phyloP scores from a whole-genome alignment of 352 stramenopile genomes.

The Phytophthora podocarpi region DNA sequence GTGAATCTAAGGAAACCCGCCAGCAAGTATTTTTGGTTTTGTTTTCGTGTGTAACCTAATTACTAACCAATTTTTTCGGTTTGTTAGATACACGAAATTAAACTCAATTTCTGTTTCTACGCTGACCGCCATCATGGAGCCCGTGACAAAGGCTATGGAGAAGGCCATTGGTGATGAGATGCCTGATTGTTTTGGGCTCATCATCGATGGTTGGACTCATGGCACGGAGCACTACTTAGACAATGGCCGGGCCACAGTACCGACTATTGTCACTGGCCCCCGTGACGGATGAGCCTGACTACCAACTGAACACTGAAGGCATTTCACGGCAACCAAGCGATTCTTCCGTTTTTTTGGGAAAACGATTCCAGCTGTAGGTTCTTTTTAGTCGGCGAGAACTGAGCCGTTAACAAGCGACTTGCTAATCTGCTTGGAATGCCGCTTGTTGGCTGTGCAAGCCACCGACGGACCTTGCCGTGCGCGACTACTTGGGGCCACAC shows the following conservation, averaged over 20 bases:
- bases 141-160: neutral
- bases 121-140: neutral
- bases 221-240: slow-evolving; percentile 10
- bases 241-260: no score
- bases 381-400: slow-evolving; percentile 11
- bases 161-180: neutral
- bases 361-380: neutral
- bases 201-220: no score
- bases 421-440: neutral
- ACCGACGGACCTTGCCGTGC: slow-evolving; percentile 2
- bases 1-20: slow-evolving; percentile 7
- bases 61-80: neutral
- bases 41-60: neutral
- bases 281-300: slow-evolving; percentile 4
- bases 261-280: neutral
- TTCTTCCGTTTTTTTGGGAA: neutral
- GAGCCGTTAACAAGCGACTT: slow-evolving; percentile 7
- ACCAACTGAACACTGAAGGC: neutral
- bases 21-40: slow-evolving; percentile 8
- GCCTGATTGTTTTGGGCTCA: no score
- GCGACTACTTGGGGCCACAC: neutral
- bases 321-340: neutral
- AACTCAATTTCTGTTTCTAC: neutral
- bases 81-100: slow-evolving; percentile 9
- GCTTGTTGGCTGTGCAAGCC: neutral